Evolutionary conservation across 768 basidiomycete genomes (phyloP).

Genomic region (Leucocoprinus sp.): DNA sequence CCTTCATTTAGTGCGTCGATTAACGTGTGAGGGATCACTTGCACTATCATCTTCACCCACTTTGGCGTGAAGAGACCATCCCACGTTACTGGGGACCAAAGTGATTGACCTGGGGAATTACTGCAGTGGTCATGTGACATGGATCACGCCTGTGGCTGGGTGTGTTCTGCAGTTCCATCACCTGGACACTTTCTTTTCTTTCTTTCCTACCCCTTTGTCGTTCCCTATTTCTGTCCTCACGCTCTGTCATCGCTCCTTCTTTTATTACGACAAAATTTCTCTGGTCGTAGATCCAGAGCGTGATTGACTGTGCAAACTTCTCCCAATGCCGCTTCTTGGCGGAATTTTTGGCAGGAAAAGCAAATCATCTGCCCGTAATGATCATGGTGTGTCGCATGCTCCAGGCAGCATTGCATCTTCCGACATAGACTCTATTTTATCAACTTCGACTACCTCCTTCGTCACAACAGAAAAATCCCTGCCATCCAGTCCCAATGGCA

Average conservation of each 20-base stretch:
- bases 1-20: too few relatives aligned
- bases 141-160: too few relatives aligned
- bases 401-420: slow-evolving; percentile 16
- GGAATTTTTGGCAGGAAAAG: slow-evolving; percentile 32
- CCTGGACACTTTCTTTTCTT: too few relatives aligned
- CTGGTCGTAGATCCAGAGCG: not conserved
- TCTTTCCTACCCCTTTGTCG: not conserved
- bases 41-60: too few relatives aligned
- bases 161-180: too few relatives aligned
- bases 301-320: not conserved
- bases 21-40: too few relatives aligned
- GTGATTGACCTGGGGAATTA: too few relatives aligned
- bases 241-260: not conserved
- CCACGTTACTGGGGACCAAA: too few relatives aligned
- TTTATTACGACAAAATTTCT: too few relatives aligned
- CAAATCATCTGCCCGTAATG: slow-evolving; percentile 20
- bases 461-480: slow-evolving; percentile 23
- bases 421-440: slow-evolving; percentile 19
- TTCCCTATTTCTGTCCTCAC: not conserved
- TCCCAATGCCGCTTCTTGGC: slow-evolving; percentile 29
- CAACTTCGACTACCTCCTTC: slow-evolving; percentile 27
- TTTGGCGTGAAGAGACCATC: too few relatives aligned
- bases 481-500: slow-evolving; percentile 28
- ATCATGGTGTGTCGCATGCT: slow-evolving; percentile 13
- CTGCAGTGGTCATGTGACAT: too few relatives aligned